Conservation (phyloP, 371 early-diverging fungal species). For the Rhizopus delemar region DNA sequence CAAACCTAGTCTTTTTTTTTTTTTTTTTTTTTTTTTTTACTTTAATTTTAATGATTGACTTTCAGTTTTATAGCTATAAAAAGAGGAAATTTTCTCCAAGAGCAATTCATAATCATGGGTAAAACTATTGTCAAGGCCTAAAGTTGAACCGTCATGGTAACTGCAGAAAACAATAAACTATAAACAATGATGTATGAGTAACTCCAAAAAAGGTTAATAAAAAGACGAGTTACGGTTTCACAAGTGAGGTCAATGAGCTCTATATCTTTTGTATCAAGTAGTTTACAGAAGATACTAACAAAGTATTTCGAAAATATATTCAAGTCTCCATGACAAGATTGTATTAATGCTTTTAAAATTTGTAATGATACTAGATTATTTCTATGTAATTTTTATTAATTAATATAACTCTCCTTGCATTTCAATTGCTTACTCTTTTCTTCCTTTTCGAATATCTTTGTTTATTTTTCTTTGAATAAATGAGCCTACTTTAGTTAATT, state of each 20-base stretch:
- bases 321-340: constrained; percentile 72
- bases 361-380: constrained; percentile 55
- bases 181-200: neutral
- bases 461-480: constrained; percentile 74
- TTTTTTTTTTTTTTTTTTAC: no score
- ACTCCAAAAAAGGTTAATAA: no score
- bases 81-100: constrained; percentile 58
- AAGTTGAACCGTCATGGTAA: constrained; percentile 67
- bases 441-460: constrained; percentile 64
- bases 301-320: constrained; percentile 77
- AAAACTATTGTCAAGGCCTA: constrained; percentile 69
- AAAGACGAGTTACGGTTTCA: constrained; percentile 44
- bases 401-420: neutral
- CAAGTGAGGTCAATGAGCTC: constrained; percentile 57
- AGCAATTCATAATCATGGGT: constrained; percentile 54
- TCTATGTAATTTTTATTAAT: constrained; percentile 9
- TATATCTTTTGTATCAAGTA: constrained; percentile 58
- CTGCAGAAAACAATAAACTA: constrained; percentile 72
- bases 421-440: constrained; percentile 55
- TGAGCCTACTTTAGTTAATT: constrained; percentile 86
- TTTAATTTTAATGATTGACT: neutral
- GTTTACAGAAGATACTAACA: constrained; percentile 50
- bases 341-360: constrained; percentile 73
- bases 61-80: constrained; percentile 38
- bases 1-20: no score